Evolutionary conservation across 2,329 filamentous ascomycete species (phyloP).

Genomic region (Xylaria polymorpha): DNA sequence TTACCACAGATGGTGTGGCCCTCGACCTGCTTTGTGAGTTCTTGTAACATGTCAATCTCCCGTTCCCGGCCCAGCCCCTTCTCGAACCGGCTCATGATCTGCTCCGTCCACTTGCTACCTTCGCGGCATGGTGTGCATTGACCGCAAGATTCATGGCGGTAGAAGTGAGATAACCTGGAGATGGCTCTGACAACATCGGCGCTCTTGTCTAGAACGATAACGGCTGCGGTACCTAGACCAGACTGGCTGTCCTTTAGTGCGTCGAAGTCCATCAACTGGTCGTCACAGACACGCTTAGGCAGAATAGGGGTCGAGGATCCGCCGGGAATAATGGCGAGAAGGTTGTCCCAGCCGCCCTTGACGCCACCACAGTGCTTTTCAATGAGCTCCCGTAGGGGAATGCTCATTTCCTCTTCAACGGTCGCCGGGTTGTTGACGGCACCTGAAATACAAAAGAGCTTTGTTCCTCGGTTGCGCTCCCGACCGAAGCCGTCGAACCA

Average conservation of each 20-base stretch:
- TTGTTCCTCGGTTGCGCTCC: constrained; percentile 95
- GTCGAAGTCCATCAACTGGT: constrained; percentile 99
- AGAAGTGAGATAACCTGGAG: constrained; percentile 92
- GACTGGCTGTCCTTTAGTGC: constrained; percentile 97
- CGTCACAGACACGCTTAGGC: constrained; percentile 88
- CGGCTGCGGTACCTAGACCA: constrained; percentile 94
- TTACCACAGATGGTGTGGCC: constrained; percentile 97
- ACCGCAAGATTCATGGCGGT: constrained; percentile 97
- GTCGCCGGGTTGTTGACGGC: constrained; percentile 99
- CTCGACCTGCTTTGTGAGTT: constrained; percentile 99
- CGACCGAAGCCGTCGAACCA: constrained; percentile 97
- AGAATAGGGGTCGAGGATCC: constrained; percentile 97
- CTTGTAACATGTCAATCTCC: constrained; percentile 99
- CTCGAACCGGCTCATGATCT: constrained; percentile 98
- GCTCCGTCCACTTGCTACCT: constrained; percentile 98
- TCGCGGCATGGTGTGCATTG: constrained; percentile 99
- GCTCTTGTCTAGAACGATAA: constrained; percentile 99
- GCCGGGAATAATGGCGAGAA: constrained; percentile 93
- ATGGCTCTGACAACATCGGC: constrained; percentile 96
- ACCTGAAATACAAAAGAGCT: constrained; percentile 97
- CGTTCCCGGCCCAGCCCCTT: constrained; percentile 86
- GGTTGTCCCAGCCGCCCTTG: constrained; percentile 96
- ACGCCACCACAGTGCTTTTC: constrained; percentile 99
- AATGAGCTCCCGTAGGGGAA: constrained; percentile 93
- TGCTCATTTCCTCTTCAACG: constrained; percentile 99